Conservation (phyloP, 2,329 filamentous ascomycete genomes). For the Xylaria sp. region DNA sequence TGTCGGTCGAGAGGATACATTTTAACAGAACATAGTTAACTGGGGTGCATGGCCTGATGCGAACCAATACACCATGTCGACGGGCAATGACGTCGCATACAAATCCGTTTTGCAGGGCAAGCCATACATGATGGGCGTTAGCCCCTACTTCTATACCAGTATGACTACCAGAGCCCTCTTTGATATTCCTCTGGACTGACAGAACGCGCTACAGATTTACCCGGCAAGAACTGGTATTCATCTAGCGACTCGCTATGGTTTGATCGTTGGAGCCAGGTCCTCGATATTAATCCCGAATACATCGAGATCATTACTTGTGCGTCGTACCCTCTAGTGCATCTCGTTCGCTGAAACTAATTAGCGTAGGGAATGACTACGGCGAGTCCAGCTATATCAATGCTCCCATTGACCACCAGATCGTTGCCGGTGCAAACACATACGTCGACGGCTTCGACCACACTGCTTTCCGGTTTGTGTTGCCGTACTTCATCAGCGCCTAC, state of each 20-base stretch:
- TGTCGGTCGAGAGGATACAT: neutral
- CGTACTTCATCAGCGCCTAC: constrained; percentile 62
- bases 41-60: constrained; percentile 63
- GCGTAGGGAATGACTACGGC: constrained; percentile 66
- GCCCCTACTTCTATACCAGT: constrained; percentile 56
- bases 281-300: constrained; percentile 61
- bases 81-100: constrained; percentile 55
- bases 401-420: constrained; percentile 56
- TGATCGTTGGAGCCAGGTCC: constrained; percentile 65
- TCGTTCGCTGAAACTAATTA: constrained; percentile 20
- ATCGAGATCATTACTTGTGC: constrained; percentile 66
- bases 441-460: constrained; percentile 60
- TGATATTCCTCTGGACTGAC: constrained; percentile 12
- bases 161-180: constrained; percentile 15
- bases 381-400: constrained; percentile 68
- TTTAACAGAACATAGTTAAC: constrained; percentile 52
- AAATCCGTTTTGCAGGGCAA: constrained; percentile 53
- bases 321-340: constrained; percentile 14
- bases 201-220: constrained; percentile 53
- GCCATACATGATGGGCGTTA: constrained; percentile 62
- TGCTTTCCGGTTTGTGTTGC: constrained; percentile 60
- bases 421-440: constrained; percentile 60
- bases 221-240: constrained; percentile 65
- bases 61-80: constrained; percentile 53
- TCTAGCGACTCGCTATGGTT: constrained; percentile 64